phyloP scores from a whole-genome alignment of 371 early-diverging fungal genomes.

The Mucor plumbeus region DNA sequence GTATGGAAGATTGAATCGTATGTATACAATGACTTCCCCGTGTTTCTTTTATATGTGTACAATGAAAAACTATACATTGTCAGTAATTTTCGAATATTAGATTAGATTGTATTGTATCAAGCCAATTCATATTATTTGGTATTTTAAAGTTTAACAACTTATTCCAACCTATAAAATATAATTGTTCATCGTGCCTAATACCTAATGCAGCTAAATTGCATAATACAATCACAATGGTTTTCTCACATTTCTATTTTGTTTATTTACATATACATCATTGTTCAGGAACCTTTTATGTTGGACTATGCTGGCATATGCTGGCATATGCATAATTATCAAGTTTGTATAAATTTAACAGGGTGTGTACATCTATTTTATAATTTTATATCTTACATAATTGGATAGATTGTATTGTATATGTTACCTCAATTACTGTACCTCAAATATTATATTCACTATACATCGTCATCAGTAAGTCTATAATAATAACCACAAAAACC shows the following conservation, averaged over 20 bases:
- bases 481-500: no score
- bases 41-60: neutral
- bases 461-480: no score
- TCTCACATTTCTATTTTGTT: neutral
- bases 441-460: no score
- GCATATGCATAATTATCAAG: neutral
- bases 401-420: neutral
- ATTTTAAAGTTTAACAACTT: neutral
- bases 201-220: neutral
- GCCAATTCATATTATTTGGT: neutral
- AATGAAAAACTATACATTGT: neutral
- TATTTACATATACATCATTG: neutral
- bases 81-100: neutral
- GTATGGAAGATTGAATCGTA: neutral
- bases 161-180: neutral
- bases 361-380: neutral
- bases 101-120: neutral
- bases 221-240: neutral
- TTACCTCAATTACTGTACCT: no score
- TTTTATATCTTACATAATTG: neutral
- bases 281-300: neutral
- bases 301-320: neutral
- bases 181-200: neutral
- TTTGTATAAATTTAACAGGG: neutral
- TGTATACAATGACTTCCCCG: neutral